Percentiles rank a stretch among this genome's conserved stretches.
Conservation (phyloP, 306 rosid genomes). For the Styphnolobium japonicum region DNA sequence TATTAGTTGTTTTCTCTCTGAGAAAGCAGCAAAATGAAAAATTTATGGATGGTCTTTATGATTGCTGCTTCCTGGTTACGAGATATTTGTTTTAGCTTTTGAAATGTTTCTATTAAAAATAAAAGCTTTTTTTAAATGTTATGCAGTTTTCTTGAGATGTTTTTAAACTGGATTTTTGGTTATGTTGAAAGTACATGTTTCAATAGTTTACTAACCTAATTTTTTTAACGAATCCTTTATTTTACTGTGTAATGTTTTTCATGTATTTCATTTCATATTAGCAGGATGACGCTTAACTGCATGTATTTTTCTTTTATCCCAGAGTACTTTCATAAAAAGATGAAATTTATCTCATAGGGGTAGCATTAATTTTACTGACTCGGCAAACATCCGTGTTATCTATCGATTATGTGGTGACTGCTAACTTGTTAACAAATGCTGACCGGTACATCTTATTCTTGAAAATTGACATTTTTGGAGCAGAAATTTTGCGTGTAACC, state of each 20-base stretch:
- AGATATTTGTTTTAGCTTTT: not conserved
- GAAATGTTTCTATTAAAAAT: too few relatives aligned
- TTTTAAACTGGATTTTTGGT: not conserved
- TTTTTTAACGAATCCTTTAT: not conserved
- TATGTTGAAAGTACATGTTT: not conserved
- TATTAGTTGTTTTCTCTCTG: not conserved
- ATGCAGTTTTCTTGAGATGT: not conserved
- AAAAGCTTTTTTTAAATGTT: too few relatives aligned
- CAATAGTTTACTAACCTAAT: not conserved
- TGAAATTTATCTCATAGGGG: conserved; percentile 38
- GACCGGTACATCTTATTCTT: conserved; percentile 86
- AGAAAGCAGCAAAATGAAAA: not conserved
- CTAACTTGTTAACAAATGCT: conserved; percentile 82
- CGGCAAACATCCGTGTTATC: conserved; percentile 50
- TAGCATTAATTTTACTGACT: conserved; percentile 57
- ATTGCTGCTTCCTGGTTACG: not conserved
- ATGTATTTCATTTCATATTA: not conserved
- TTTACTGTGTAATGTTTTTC: not conserved
- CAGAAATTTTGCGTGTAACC: conserved; percentile 93
- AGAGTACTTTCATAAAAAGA: conserved; percentile 20
- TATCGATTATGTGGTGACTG: conserved; percentile 65
- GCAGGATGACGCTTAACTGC: conserved; percentile 7
- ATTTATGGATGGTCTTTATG: not conserved
- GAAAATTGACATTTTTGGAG: conserved; percentile 90
- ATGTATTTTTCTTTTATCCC: conserved; percentile 14